Evolutionary conservation across 2,329 filamentous ascomycete species (phyloP).

Genomic region (Chaetomiaceae sp.): DNA sequence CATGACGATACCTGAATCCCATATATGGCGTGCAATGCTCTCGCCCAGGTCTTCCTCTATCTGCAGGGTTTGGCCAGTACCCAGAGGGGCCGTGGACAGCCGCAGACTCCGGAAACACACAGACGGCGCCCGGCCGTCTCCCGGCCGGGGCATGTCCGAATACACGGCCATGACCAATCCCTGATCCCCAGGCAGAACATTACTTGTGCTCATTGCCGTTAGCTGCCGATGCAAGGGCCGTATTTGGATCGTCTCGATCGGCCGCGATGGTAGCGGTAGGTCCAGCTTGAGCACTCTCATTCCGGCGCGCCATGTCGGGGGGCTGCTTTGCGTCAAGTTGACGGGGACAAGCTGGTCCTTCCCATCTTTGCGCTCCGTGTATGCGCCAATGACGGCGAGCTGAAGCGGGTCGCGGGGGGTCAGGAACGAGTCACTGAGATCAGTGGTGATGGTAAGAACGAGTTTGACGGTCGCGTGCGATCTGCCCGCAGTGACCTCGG

Average conservation of each 20-base stretch:
- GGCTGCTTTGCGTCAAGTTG: conserved; percentile 14
- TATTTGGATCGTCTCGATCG: conserved; percentile 27
- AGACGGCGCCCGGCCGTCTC: conserved; percentile 14
- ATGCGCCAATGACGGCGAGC: conserved; percentile 36
- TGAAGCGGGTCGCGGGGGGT: conserved; percentile 42
- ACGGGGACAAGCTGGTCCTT: conserved; percentile 16
- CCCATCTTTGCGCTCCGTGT: conserved; percentile 26
- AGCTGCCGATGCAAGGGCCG: conserved; percentile 20
- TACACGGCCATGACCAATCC: conserved; percentile 45
- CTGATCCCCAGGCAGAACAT: conserved; percentile 23
- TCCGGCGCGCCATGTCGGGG: conserved; percentile 31
- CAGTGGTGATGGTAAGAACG: conserved; percentile 53
- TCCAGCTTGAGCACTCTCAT: conserved; percentile 37
- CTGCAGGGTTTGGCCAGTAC: conserved; percentile 31
- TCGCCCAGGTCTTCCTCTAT: conserved; percentile 56
- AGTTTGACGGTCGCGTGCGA: conserved; percentile 36
- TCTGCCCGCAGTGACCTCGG: conserved; percentile 32
- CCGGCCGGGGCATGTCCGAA: conserved; percentile 30
- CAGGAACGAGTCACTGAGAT: conserved; percentile 54
- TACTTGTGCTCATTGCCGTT: conserved; percentile 21
- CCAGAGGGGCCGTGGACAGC: conserved; percentile 10
- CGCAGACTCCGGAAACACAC: conserved; percentile 34
- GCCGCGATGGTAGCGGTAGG: conserved; percentile 25
- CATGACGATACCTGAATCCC: conserved; percentile 53
- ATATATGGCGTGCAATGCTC: conserved; percentile 56